Evolutionary conservation across 768 basidiomycete species (phyloP).

Genomic region (Cantharellus anzutake): DNA sequence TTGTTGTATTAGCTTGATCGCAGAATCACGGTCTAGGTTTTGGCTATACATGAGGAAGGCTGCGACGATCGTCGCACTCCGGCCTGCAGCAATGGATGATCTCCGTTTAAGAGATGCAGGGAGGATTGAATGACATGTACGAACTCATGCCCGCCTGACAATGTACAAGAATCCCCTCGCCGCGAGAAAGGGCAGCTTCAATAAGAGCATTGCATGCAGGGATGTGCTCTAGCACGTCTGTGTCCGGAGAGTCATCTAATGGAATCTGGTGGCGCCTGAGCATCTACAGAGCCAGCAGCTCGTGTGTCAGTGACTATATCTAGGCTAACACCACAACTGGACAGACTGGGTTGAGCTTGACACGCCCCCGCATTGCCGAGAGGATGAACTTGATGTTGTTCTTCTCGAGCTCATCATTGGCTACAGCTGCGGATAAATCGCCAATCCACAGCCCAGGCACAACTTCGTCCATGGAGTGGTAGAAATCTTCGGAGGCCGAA

Average conservation of each 20-base stretch:
- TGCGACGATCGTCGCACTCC: slow-evolving; percentile 69
- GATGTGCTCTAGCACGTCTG: slow-evolving; percentile 63
- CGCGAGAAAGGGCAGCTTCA: slow-evolving; percentile 53
- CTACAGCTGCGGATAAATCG: slow-evolving; percentile 47
- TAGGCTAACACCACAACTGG: background rate
- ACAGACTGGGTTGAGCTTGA: slow-evolving; percentile 43
- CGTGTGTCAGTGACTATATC: background rate
- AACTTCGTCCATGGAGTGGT: slow-evolving; percentile 51
- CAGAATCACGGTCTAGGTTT: slow-evolving; percentile 35
- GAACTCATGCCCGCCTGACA: slow-evolving; percentile 79
- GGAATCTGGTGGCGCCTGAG: slow-evolving; percentile 64
- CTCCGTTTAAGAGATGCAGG: no score
- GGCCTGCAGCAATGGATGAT: slow-evolving; percentile 25
- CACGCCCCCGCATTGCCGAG: slow-evolving; percentile 48
- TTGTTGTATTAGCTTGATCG: slow-evolving; percentile 47
- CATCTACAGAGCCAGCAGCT: slow-evolving; percentile 27
- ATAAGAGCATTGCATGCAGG: slow-evolving; percentile 71
- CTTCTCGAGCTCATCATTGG: slow-evolving; percentile 39
- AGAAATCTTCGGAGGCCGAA: background rate
- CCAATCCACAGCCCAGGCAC: slow-evolving; percentile 73
- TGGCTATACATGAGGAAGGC: slow-evolving; percentile 75
- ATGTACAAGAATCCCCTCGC: slow-evolving; percentile 66
- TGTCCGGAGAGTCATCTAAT: slow-evolving; percentile 55
- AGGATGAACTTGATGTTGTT: slow-evolving; percentile 61
- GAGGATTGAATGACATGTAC: slow-evolving; percentile 12